These are phyloP conservation scores for Suhomyces choctaworum DNA, from an alignment of 1,139 yeast genomes.

Conservation along the genomic window DNA sequence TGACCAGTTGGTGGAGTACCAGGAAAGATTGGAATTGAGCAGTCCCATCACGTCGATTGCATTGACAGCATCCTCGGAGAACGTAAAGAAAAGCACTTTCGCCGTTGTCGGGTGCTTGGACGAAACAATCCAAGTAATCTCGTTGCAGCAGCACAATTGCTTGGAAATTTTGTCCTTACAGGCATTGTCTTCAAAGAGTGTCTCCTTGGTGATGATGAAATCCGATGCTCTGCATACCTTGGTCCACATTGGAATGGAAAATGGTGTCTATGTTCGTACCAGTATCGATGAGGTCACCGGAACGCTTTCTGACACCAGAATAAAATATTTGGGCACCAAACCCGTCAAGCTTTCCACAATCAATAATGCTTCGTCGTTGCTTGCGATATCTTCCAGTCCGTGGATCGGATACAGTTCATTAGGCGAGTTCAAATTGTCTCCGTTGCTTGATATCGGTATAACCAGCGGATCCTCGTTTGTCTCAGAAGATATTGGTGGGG, in stretches of 20 bases:
- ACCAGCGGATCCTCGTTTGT: slow-evolving; percentile 50
- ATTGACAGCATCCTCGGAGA: slow-evolving; percentile 46
- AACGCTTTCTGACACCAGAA: slow-evolving; percentile 62
- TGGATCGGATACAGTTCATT: slow-evolving; percentile 34
- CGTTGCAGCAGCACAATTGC: slow-evolving; percentile 63
- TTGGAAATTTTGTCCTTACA: slow-evolving; percentile 67
- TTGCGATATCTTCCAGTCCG: slow-evolving; percentile 47
- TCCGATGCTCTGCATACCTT: slow-evolving; percentile 15
- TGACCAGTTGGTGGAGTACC: slow-evolving; percentile 71
- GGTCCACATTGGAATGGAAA: slow-evolving; percentile 77
- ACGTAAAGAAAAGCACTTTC: slow-evolving; percentile 52
- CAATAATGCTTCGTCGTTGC: slow-evolving; percentile 24
- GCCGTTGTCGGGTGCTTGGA: slow-evolving; percentile 75
- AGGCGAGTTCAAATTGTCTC: slow-evolving; percentile 40
- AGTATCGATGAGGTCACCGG: slow-evolving; percentile 62
- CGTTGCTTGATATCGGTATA: slow-evolving; percentile 37
- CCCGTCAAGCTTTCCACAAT: slow-evolving; percentile 55
- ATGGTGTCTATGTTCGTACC: slow-evolving; percentile 76
- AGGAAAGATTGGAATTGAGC: slow-evolving; percentile 57
- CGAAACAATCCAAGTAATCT: slow-evolving; percentile 66
- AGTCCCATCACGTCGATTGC: slow-evolving; percentile 54
- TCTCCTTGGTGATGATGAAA: slow-evolving; percentile 45
- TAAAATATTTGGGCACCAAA: slow-evolving; percentile 71
- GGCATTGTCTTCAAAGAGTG: slow-evolving; percentile 61
- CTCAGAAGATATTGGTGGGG: slow-evolving; percentile 62